Base-by-base conservation (phyloP, 2,329 filamentous ascomycete genomes). In the Ascochyta pisi region DNA sequence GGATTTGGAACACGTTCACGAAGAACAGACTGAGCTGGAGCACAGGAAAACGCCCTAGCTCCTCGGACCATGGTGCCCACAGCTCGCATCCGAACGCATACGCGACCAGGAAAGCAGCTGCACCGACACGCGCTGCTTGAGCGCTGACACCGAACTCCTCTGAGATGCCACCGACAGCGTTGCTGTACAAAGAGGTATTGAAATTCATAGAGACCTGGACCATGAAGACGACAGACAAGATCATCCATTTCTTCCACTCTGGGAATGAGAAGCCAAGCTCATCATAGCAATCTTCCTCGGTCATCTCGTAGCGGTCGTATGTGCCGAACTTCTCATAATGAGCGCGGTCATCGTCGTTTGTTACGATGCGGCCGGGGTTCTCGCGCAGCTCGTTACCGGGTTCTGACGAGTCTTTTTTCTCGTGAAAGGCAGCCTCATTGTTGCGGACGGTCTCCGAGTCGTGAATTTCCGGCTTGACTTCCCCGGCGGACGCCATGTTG, bases 71-170 rank as follows among this genome's bases (percentile, higher is more conserved):
- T 0, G 91, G 91, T 0, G 91, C 91, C 91, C 91, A 95, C 0
- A 94, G 82, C 74, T 95, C 91, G 73, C 91, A 95, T 33, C 91
- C 91, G 71, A 95, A 93, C 34, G 90, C 91, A 73, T 96, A 95
- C 2, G 87, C 75, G 46, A 95, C 83, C 35, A 96, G 77, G 77
- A 94, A 95, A 60, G 92, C 85, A 77, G 90, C 88, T 56, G 90
- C 89, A 70, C 91, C 91, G 53, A 85, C 84, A 50, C 90, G 85
- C 4, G 88, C 90, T 4, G 84, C 86, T 73, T 91, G 89, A 26
- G 79, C 78, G 58, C 86, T 89, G 58, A 94, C 87, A 42, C 77
- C 63, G 62, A 90, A 95, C 58, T 92, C 83, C 19, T 87, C 78
- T 0, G 84, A 77, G 15, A 85, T 82, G 15, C 81, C 81, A 48